Evolutionary conservation across 1,139 yeast genomes (phyloP), one percentile per base, ranked within the genome.

Genomic region (Blastobotrys elegans): DNA sequence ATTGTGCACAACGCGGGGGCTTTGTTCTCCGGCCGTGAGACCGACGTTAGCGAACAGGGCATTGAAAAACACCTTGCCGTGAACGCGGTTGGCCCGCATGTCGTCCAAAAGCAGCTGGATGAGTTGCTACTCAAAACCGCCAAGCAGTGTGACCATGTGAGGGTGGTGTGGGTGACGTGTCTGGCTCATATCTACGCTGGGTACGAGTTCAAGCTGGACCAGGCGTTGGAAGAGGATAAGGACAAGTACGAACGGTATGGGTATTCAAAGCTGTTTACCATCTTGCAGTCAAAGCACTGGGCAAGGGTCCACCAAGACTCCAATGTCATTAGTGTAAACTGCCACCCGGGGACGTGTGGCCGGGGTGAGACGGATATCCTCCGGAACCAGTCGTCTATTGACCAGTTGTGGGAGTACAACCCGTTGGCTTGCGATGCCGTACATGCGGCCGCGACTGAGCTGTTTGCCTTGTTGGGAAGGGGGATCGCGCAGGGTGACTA

Each of bases 1-100:
- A 53, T 67, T 27, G 46, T 64, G 20, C 67, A 65, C 55, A 66
- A 66, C 44, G 68, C 71, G 1, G 80, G 82, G 36, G 71, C 77
- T 6, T 75, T 76, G 78, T 58, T 61, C 7, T 74, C 75, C 2
- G 14, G 70, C 71, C 20, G 32, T 4, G 36, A 27, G 17, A 30
- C 13, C 11, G 7, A 11, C n/a, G 17, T 29, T 14, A 68, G 78
- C 2, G 59, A 56, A 21, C 80, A 76, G 57, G 79, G 76, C 13
- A 69, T 66, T 50, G 82, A 79, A 50, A 57, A 66, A 38, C 77
- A 75, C 56, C 65, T 76, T 44, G 82, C 80, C 6, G 70, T 74
- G 27, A 79, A 79, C 54, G 73, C 64, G 11, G 51, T 78, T 46
- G 83, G 77, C 2, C 77, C 77, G 21, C 76, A 71, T 50, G 58